Base-by-base conservation (phyloP, 441 rosid genomes). In the Gossypium laxum region DNA sequence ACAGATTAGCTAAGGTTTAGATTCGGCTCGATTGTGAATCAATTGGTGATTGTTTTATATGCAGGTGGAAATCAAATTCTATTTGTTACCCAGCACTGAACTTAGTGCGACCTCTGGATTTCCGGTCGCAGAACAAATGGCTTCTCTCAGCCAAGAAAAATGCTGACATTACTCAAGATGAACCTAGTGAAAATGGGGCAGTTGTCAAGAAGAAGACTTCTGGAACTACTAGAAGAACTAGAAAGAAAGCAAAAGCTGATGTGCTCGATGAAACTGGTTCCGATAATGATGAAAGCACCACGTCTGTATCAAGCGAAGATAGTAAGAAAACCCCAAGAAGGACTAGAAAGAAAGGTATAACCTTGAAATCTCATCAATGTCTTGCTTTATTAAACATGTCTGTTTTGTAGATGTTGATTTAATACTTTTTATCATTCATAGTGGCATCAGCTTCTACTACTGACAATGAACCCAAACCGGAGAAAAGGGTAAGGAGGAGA, bases 51-150 rank as follows among this genome's bases (percentile, higher is more conserved):
- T 12, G 14, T 43, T 21, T 47, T 66, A 6, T 71, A 57, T 73
- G 70, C 85, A 90, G 98, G 77, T 89, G 84, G 82, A 80, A 69
- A 72, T 76, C 81, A 47, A 82, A 80, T 76, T 78, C 76, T 59
- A 78, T 79, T 73, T 73, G 69, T 72, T 56, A 68, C 66, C 82
- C 66, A 2, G 72, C 83, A 21, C 63, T 78, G 52, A 83, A 83
- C 65, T 66, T 79, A 47, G 80, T 80, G 54, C 86, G 79, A 62
- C 28, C 77, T 82, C 83, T 78, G 75, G 78, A 81, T 78, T 80
- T 74, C 75, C 74, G 81, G 73, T 76, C 78, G 80, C 85, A 77
- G 51, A 82, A 70, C 72, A 83, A 87, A 78, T 80, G 85, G 82
- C 66, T 67, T 45, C 77, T 82, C 62, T 75, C 81, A 0, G 85